These are phyloP conservation scores for Hanseniaspora occidentalis DNA, from an alignment of 805 yeast species.

Conservation along the genomic window DNA sequence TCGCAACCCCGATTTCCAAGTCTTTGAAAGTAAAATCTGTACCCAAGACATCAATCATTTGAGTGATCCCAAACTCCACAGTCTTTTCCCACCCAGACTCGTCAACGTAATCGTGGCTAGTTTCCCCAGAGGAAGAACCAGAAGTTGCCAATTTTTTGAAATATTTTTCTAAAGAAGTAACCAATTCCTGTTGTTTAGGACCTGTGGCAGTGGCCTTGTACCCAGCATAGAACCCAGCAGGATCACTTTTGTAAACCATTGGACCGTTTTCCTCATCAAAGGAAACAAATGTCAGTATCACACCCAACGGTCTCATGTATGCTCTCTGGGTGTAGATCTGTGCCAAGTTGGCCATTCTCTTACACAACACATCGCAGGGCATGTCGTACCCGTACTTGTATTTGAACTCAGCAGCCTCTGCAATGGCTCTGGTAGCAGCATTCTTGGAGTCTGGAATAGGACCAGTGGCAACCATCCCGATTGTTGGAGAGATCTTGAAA, in stretches of 20 bases:
- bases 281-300: constrained; percentile 76
- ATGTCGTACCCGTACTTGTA: constrained; percentile 93
- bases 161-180: constrained; percentile 79
- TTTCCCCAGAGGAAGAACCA: constrained; percentile 2
- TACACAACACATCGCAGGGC: constrained; percentile 88
- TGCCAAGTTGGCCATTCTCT: constrained; percentile 89
- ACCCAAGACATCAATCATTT: constrained; percentile 75
- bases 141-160: constrained; percentile 48
- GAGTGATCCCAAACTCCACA: constrained; percentile 79
- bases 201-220: constrained; percentile 91
- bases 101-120: neutral
- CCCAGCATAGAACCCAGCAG: constrained; percentile 91
- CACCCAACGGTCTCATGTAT: constrained; percentile 96
- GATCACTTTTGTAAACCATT: constrained; percentile 82
- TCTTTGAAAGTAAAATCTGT: constrained; percentile 92
- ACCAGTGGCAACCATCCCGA: constrained; percentile 90
- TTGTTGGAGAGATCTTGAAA: constrained; percentile 64
- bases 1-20: constrained; percentile 84
- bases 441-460: constrained; percentile 93
- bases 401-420: constrained; percentile 92
- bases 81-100: constrained; percentile 55
- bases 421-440: constrained; percentile 77
- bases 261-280: constrained; percentile 90
- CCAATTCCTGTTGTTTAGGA: constrained; percentile 93
- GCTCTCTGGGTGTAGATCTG: constrained; percentile 97